These are phyloP conservation scores for Zancudomyces culisetae DNA, from an alignment of 371 early-diverging fungal genomes.

Conservation along the genomic window DNA sequence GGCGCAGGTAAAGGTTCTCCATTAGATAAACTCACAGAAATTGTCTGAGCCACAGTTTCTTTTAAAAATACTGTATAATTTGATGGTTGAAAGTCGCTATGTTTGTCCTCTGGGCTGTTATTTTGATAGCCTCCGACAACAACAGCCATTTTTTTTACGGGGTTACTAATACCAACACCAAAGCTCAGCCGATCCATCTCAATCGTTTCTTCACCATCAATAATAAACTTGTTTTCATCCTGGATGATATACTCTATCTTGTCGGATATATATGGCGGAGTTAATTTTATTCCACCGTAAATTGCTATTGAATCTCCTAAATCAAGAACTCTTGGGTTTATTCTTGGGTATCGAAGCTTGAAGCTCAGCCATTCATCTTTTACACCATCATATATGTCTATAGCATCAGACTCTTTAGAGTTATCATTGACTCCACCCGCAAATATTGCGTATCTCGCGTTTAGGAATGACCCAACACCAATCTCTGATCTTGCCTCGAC, in stretches of 20 bases:
- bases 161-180: slow-evolving; percentile 12
- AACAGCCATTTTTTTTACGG: slow-evolving; percentile 7
- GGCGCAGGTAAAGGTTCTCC: slow-evolving; percentile 14
- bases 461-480: slow-evolving; percentile 14
- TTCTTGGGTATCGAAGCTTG: slow-evolving; percentile 8
- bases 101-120: slow-evolving; percentile 17
- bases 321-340: slow-evolving; percentile 12
- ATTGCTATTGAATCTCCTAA: slow-evolving; percentile 11
- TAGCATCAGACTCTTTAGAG: slow-evolving; percentile 9
- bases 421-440: slow-evolving; percentile 16
- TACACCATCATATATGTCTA: slow-evolving; percentile 17
- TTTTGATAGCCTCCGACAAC: slow-evolving; percentile 19
- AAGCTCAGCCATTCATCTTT: slow-evolving; percentile 10
- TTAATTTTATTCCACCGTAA: slow-evolving; percentile 17
- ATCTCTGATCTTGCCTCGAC: slow-evolving; percentile 13
- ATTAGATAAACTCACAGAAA: too few relatives aligned
- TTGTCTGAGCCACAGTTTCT: slow-evolving; percentile 1
- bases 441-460: slow-evolving; percentile 16
- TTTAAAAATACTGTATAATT: slow-evolving; percentile 15
- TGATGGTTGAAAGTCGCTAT: slow-evolving; percentile 20
- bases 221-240: too few relatives aligned
- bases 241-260: slow-evolving; percentile 13
- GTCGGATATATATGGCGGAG: slow-evolving; percentile 17
- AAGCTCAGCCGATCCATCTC: slow-evolving; percentile 9
- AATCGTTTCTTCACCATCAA: slow-evolving; percentile 1